Conservation (phyloP, 257 asterid species). For the Anisodus acutangulus region DNA sequence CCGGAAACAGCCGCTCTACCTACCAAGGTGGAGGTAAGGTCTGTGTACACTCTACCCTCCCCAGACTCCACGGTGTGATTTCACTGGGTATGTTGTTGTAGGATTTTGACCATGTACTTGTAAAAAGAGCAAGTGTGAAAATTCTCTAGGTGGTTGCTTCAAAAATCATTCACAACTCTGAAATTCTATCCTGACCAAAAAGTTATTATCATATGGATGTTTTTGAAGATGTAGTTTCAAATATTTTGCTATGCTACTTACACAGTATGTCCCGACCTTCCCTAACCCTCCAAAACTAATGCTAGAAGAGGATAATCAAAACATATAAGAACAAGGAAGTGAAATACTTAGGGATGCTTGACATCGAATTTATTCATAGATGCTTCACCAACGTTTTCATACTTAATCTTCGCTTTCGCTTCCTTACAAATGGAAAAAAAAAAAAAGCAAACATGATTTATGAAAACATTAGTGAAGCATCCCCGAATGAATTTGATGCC, state of each 20-base stretch:
- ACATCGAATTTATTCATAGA: neutral
- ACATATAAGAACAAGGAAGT: neutral
- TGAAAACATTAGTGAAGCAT: conserved; percentile 17
- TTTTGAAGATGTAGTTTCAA: neutral
- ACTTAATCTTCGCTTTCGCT: neutral
- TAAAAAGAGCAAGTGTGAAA: neutral
- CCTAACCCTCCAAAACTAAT: conserved; percentile 26
- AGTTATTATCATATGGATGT: conserved; percentile 8
- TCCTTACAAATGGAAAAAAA: conserved; percentile 9
- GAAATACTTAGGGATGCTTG: neutral
- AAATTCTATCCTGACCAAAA: neutral
- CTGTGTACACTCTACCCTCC: no score
- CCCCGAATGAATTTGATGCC: conserved; percentile 22
- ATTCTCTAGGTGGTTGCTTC: neutral
- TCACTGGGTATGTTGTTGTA: neutral
- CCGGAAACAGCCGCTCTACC: no score
- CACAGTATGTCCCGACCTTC: conserved; percentile 7
- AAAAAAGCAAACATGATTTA: conserved; percentile 3
- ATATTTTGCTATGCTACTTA: conserved; percentile 2
- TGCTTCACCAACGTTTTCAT: neutral
- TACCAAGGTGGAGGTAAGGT: no score
- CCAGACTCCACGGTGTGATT: no score
- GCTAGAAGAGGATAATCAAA: conserved; percentile 11
- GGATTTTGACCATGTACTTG: neutral
- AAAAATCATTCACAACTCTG: neutral